A percentile compares a stretch with the other conserved stretches of the same genome.
Evolutionary conservation across 495 filamentous ascomycete species (phyloP).

Genomic region (Aspergillus leporis): DNA sequence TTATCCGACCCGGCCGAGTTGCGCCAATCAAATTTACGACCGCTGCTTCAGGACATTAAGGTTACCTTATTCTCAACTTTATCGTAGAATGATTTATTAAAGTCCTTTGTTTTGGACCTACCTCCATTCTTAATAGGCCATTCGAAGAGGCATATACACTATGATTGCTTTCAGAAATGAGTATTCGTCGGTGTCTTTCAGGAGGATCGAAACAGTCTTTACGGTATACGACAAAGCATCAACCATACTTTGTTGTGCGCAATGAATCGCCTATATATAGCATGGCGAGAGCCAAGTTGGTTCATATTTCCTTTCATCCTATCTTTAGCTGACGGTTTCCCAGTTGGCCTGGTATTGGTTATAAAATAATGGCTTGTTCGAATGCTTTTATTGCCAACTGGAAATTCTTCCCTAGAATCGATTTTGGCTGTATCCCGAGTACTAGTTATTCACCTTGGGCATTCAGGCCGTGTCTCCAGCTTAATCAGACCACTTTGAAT

Average conservation of each 20-base stretch:
- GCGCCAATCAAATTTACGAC: constrained; percentile 14
- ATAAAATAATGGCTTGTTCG: background rate
- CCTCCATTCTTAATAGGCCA: background rate
- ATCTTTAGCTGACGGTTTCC: background rate
- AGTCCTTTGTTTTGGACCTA: too few relatives aligned
- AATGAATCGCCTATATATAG: background rate
- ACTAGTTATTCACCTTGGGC: background rate
- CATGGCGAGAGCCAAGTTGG: background rate
- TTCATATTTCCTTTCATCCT: background rate
- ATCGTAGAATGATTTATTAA: background rate
- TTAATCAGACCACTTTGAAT: background rate
- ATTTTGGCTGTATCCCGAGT: background rate
- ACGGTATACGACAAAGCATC: constrained; percentile 7
- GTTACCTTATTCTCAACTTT: background rate
- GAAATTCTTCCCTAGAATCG: background rate
- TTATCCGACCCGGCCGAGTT: constrained; percentile 21
- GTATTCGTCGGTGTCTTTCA: constrained; percentile 19
- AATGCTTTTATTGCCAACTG: background rate
- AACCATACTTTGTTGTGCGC: constrained; percentile 8
- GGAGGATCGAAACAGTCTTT: constrained; percentile 24
- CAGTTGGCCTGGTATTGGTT: background rate
- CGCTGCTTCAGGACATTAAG: constrained; percentile 6
- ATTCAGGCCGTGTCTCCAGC: background rate
- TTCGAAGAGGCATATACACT: constrained; percentile 3
- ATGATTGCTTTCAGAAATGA: constrained; percentile 30